These are phyloP conservation scores for Cadophora malorum DNA, from an alignment of 2,329 filamentous ascomycete genomes.

Conservation along the genomic window DNA sequence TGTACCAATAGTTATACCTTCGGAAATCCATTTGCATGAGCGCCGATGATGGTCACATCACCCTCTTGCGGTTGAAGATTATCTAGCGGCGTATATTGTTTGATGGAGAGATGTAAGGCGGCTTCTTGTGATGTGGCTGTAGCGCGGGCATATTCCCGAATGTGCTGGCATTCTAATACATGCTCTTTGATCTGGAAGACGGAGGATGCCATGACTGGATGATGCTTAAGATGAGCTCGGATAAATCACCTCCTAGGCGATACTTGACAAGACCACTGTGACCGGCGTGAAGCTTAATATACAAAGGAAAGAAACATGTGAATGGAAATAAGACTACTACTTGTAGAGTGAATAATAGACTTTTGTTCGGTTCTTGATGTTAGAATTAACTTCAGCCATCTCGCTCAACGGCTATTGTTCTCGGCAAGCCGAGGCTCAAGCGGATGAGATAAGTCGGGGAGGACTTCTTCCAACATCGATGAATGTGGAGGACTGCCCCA, in stretches of 20 bases:
- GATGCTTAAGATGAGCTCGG: background rate
- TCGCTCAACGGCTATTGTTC: slow-evolving; percentile 9
- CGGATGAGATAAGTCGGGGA: slow-evolving; percentile 1
- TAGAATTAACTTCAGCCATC: background rate
- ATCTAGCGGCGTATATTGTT: slow-evolving; percentile 83
- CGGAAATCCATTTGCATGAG: slow-evolving; percentile 91
- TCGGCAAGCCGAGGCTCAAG: slow-evolving; percentile 18
- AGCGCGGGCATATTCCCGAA: slow-evolving; percentile 80
- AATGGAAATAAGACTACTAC: background rate
- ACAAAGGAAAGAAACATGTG: background rate
- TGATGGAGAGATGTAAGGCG: slow-evolving; percentile 74
- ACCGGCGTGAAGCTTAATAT: background rate
- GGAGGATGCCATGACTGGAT: slow-evolving; percentile 37
- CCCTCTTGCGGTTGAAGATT: slow-evolving; percentile 72
- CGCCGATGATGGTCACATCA: slow-evolving; percentile 84
- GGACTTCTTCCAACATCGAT: slow-evolving; percentile 2
- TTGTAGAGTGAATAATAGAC: background rate
- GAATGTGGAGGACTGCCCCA: background rate
- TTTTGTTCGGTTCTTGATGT: background rate
- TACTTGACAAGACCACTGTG: background rate
- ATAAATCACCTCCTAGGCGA: background rate
- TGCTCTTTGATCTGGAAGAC: slow-evolving; percentile 76
- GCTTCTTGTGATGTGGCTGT: slow-evolving; percentile 78
- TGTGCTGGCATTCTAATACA: slow-evolving; percentile 74
- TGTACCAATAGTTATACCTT: slow-evolving; percentile 63